Base-by-base conservation (phyloP, 768 basidiomycete genomes). In the Auricularia sp. region DNA sequence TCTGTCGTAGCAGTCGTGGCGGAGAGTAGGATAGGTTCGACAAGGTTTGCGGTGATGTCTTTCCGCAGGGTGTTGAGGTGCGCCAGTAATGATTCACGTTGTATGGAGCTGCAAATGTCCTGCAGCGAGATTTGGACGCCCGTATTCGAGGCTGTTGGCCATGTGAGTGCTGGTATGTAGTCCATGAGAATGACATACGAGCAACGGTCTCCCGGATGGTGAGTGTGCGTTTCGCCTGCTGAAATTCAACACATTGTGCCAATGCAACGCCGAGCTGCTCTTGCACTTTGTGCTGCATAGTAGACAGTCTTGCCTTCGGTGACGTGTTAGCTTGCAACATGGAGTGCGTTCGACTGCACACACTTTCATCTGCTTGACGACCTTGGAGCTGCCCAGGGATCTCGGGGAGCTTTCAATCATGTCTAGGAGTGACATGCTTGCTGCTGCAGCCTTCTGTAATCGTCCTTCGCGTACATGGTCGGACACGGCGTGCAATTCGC, bases 201-300 rank as follows among this genome's bases (percentile, higher is more conserved):
- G 39, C 12, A 14, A 14, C 12, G 12, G 12, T 8, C 8, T 42
- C 39, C 8, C 39, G 23, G 42, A 18, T n/a, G 21, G 8, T 47
- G 43, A 61, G 39, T 61, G 12, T 68, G 70, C 23, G 62, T 78
- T 79, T 76, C 34, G 33, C 35, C 34, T 34, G 74, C 33, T 80
- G 79, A 35, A 88, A 71, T 2, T 78, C 70, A 33, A 91, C 72
- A 69, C 86, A 80, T 69, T 84, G 80, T 23, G 81, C 73, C 70
- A 84, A 91, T 2, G 86, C 87, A 59, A 89, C 84, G 67, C 79
- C 82, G 29, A 93, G 77, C 69, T 90, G 85, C 66, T 91, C 91
- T 70, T 90, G 85, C 6, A 83, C 74, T 43, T 82, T 82, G 64
- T 87, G 84, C 69, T 79, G 79, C 33, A 80, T 72, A 8, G 83